Conservation (phyloP, 148 eudicot species). For the Rhododendron mucronatum region DNA sequence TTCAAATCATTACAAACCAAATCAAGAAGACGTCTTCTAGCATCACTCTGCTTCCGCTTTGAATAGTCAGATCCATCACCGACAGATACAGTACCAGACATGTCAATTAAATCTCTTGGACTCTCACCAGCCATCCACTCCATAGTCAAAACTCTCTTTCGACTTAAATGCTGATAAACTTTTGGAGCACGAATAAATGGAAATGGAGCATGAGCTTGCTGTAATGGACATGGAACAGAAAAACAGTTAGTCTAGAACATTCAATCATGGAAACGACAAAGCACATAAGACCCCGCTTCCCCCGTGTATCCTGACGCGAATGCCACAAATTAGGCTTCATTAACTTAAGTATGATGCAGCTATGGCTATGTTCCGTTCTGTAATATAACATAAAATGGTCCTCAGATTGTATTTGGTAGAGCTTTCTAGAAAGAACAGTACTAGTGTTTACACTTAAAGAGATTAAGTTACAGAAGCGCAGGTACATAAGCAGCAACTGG, state of each 20-base stretch:
- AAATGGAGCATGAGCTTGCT: constrained; percentile 87
- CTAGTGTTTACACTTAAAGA: neutral
- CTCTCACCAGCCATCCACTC: constrained; percentile 94
- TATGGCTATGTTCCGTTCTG: no score
- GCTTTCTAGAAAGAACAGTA: neutral
- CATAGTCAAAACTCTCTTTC: constrained; percentile 82
- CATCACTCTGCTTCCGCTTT: constrained; percentile 50
- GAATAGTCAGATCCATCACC: constrained; percentile 30
- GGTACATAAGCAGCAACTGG: neutral
- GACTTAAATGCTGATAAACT: constrained; percentile 57
- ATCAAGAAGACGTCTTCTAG: constrained; percentile 75
- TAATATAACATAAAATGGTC: neutral
- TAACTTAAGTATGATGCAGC: neutral
- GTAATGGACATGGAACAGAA: constrained; percentile 22
- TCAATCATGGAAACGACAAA: neutral
- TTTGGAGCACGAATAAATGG: constrained; percentile 76
- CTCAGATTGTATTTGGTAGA: neutral
- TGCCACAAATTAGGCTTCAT: neutral
- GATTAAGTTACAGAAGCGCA: neutral
- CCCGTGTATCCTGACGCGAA: neutral
- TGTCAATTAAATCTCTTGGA: constrained; percentile 66
- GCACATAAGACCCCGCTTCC: neutral
- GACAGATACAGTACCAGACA: constrained; percentile 37
- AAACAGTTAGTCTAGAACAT: neutral
- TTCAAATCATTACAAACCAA: constrained; percentile 42